phyloP scores from a whole-genome alignment of 2,329 filamentous ascomycete genomes.

The Blastomyces parvus region DNA sequence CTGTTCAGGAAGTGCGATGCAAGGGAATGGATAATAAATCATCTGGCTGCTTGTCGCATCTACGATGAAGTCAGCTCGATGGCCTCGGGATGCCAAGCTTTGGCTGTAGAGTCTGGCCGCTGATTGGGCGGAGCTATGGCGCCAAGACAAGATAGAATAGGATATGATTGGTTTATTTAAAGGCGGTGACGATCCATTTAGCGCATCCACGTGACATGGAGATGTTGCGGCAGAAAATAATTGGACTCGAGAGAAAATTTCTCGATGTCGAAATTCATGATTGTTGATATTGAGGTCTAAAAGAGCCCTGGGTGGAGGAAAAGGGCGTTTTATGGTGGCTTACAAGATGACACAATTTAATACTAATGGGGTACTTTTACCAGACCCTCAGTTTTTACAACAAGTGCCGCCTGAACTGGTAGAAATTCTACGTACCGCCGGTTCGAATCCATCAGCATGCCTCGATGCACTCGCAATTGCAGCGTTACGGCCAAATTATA shows the following conservation, averaged over 20 bases:
- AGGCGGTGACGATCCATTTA: conserved; percentile 7
- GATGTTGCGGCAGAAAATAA: conserved; percentile 24
- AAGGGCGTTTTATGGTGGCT: conserved; percentile 14
- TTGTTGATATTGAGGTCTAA: conserved; percentile 17
- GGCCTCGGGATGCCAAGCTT: neutral
- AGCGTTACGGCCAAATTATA: conserved; percentile 55
- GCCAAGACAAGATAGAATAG: conserved; percentile 15
- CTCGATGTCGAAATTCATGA: conserved; percentile 6
- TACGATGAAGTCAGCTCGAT: neutral
- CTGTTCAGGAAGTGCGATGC: neutral
- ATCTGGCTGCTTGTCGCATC: neutral
- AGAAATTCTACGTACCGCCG: conserved; percentile 54
- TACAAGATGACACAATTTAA: conserved; percentile 31
- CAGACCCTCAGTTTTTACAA: conserved; percentile 42
- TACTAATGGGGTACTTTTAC: conserved; percentile 44
- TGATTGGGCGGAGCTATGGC: conserved; percentile 20
- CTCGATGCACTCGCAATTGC: conserved; percentile 61
- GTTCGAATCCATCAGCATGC: conserved; percentile 52
- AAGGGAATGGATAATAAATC: neutral
- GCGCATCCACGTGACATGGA: conserved; percentile 16
- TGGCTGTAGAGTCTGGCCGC: conserved; percentile 5
- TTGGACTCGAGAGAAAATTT: conserved; percentile 8
- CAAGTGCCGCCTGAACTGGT: conserved; percentile 62
- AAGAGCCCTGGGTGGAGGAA: conserved; percentile 14
- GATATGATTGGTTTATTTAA: neutral